These are phyloP conservation scores for Cryptosporidium viatorum DNA, from an alignment of 169 alveolate genomes.

Conservation along the genomic window DNA sequence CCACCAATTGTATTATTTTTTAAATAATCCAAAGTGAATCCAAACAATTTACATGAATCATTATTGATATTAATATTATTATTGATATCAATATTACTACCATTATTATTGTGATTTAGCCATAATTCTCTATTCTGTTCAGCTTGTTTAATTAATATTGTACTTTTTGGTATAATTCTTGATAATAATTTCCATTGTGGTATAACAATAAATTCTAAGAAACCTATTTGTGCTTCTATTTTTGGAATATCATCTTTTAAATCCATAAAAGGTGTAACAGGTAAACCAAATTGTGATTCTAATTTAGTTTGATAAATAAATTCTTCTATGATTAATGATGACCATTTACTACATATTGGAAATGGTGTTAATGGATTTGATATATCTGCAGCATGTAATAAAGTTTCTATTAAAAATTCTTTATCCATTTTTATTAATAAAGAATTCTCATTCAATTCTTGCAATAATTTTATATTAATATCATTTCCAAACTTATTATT, in stretches of 20 bases:
- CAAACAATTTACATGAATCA: background rate
- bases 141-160: constrained; percentile 12
- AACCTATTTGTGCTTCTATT: constrained; percentile 85
- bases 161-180: constrained; percentile 33
- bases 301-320: constrained; percentile 87
- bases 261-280: constrained; percentile 82
- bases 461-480: constrained; percentile 23
- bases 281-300: constrained; percentile 84
- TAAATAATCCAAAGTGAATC: constrained; percentile 23
- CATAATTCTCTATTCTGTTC: constrained; percentile 32
- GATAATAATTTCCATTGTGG: constrained; percentile 79
- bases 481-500: no score
- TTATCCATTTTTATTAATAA: constrained; percentile 62
- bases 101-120: background rate
- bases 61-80: background rate
- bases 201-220: constrained; percentile 83
- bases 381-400: constrained; percentile 88
- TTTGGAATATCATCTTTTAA: constrained; percentile 84
- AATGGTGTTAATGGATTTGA: constrained; percentile 87
- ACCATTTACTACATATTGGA: constrained; percentile 83
- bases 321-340: constrained; percentile 84
- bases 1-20: constrained; percentile 57
- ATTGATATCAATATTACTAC: background rate
- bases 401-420: constrained; percentile 76
- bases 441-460: constrained; percentile 25